These are phyloP conservation scores for Acer negundo DNA, from an alignment of 345 rosid species.

Conservation along the genomic window DNA sequence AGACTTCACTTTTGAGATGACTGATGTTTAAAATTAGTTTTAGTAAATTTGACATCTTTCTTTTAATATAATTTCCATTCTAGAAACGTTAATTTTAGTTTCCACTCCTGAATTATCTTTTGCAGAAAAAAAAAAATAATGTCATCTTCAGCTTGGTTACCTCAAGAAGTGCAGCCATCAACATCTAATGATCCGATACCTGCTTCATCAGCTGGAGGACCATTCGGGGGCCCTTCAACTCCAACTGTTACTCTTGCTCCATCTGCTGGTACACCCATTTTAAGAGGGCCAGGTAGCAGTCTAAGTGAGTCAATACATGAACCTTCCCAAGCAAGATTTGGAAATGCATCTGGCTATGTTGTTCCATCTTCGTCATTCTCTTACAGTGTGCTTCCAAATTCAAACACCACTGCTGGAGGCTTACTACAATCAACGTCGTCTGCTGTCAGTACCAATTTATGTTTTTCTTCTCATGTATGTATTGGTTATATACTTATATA, in stretches of 20 bases:
- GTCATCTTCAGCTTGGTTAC: slow-evolving; percentile 32
- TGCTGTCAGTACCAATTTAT: slow-evolving; percentile 20
- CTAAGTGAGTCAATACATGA: slow-evolving; percentile 20
- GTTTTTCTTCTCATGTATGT: neutral
- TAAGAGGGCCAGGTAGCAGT: slow-evolving; percentile 12
- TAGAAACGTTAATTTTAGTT: neutral
- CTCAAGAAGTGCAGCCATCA: slow-evolving; percentile 26
- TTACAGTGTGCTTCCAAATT: slow-evolving; percentile 19
- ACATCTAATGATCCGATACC: slow-evolving; percentile 15
- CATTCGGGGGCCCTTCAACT: slow-evolving; percentile 11
- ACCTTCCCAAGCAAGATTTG: slow-evolving; percentile 21
- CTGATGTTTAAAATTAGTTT: neutral
- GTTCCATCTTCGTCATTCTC: slow-evolving; percentile 32
- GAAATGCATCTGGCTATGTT: slow-evolving; percentile 21
- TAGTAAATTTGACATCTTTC: neutral
- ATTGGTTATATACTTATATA: neutral
- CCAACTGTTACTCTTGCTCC: slow-evolving; percentile 15
- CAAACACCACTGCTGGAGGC: slow-evolving; percentile 13
- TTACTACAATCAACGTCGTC: slow-evolving; percentile 4
- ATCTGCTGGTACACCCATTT: neutral
- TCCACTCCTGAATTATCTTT: neutral
- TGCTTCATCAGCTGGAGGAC: slow-evolving; percentile 9
- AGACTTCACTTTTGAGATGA: no score
- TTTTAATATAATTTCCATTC: neutral
- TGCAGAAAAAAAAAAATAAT: slow-evolving; percentile 15